Conservation (phyloP, 2,329 filamentous ascomycete genomes). For the Ophiostoma quercus region DNA sequence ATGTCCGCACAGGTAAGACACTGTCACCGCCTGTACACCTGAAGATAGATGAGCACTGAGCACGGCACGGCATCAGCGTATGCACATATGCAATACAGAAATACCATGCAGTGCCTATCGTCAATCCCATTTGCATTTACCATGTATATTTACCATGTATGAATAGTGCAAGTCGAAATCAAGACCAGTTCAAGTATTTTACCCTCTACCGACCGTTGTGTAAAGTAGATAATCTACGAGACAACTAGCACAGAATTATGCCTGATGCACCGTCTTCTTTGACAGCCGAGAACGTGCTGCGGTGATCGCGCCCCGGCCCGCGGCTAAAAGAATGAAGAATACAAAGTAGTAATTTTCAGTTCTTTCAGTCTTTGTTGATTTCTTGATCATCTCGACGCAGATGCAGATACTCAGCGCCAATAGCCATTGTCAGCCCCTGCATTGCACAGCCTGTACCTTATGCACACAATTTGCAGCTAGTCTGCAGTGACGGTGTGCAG, state of each 20-base stretch:
- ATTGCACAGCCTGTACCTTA: not conserved
- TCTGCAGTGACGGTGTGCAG: not conserved
- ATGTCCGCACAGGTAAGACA: not conserved
- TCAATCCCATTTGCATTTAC: too few species aligned
- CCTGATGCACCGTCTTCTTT: not conserved
- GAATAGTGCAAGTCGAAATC: too few species aligned
- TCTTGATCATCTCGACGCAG: not conserved
- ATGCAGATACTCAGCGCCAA: not conserved
- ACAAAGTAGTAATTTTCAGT: not conserved
- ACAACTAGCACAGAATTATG: not conserved
- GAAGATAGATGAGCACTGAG: not conserved
- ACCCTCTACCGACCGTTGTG: not conserved
- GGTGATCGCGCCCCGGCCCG: slow-evolving; percentile 2
- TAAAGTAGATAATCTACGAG: not conserved
- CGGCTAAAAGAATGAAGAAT: slow-evolving; percentile 4
- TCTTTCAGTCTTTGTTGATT: not conserved
- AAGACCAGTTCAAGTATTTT: not conserved
- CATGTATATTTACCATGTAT: too few species aligned
- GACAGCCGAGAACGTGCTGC: not conserved
- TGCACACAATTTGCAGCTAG: not conserved
- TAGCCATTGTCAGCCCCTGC: not conserved
- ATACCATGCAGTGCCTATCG: not conserved
- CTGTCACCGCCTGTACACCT: slow-evolving; percentile 5
- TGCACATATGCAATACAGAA: not conserved
- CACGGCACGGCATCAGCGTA: not conserved